Conservation (phyloP, 129 eudicot species). For the Tagetes erecta region DNA sequence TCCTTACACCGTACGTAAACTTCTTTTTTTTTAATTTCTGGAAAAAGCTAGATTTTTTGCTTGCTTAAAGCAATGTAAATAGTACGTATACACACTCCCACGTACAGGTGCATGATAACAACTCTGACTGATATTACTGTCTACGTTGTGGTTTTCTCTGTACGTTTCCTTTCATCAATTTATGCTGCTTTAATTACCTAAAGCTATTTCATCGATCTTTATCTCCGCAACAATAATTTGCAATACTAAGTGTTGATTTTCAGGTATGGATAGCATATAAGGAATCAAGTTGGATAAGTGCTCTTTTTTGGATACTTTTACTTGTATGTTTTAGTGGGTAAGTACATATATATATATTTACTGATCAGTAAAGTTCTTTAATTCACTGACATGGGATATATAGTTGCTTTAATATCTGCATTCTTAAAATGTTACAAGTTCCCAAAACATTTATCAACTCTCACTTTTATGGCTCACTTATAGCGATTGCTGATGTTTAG, state of each 20-base stretch:
- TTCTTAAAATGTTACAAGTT: neutral
- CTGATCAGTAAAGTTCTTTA: neutral
- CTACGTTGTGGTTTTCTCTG: conserved; percentile 53
- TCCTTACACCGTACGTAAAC: conserved; percentile 17
- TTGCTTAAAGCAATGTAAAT: neutral
- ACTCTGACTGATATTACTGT: conserved; percentile 62
- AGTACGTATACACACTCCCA: neutral
- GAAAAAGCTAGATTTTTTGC: no score
- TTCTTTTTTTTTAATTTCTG: neutral
- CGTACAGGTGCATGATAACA: conserved; percentile 71
- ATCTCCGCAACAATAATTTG: neutral
- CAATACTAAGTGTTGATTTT: neutral
- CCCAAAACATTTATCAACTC: neutral
- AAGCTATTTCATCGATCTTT: neutral
- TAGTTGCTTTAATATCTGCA: neutral
- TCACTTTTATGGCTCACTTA: neutral
- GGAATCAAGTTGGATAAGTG: conserved; percentile 62
- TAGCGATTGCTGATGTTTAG: neutral
- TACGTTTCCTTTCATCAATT: conserved; percentile 22
- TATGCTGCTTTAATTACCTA: neutral
- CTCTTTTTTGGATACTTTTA: conserved; percentile 58
- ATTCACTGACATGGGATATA: neutral
- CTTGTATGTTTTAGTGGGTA: conserved; percentile 72
- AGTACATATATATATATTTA: neutral
- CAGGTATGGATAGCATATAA: conserved; percentile 89